phyloP scores from a whole-genome alignment of 1,284 basidiomycete genomes.

The Coniferiporia sulphurascens region DNA sequence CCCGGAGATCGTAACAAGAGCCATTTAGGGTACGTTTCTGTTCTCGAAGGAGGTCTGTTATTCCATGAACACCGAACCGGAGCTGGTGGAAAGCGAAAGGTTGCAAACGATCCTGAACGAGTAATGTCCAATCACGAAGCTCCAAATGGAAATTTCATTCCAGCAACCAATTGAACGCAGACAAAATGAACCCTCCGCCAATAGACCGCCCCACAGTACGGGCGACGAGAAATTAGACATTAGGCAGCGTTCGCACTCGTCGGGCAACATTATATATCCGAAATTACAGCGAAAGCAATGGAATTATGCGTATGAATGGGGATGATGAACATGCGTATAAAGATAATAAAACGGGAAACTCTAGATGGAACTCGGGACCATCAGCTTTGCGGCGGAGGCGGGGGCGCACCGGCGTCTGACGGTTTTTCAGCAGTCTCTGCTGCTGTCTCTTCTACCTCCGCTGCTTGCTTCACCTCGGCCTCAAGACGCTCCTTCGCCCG shows the following conservation, averaged over 20 bases:
- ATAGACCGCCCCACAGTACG: too few relatives aligned
- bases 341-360: constrained; percentile 6
- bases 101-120: too few relatives aligned
- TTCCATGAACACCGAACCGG: neutral
- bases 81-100: too few relatives aligned
- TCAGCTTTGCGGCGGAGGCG: constrained; percentile 11
- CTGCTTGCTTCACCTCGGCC: constrained; percentile 60
- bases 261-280: neutral
- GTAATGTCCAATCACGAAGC: too few relatives aligned
- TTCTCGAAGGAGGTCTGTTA: neutral
- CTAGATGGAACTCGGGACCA: neutral
- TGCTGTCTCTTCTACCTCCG: constrained; percentile 26
- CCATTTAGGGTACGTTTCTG: constrained; percentile 50
- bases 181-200: too few relatives aligned
- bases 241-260: too few relatives aligned
- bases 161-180: too few relatives aligned
- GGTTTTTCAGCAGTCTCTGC: constrained; percentile 6
- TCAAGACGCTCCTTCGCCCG: constrained; percentile 93
- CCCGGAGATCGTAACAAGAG: constrained; percentile 90
- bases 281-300: neutral
- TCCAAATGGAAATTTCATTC: too few relatives aligned
- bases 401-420: neutral
- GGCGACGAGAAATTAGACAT: too few relatives aligned
- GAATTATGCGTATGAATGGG: constrained; percentile 9
- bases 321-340: constrained; percentile 16